Base-by-base conservation (phyloP, 129 eudicot genomes). In the Erigeron canadensis region DNA sequence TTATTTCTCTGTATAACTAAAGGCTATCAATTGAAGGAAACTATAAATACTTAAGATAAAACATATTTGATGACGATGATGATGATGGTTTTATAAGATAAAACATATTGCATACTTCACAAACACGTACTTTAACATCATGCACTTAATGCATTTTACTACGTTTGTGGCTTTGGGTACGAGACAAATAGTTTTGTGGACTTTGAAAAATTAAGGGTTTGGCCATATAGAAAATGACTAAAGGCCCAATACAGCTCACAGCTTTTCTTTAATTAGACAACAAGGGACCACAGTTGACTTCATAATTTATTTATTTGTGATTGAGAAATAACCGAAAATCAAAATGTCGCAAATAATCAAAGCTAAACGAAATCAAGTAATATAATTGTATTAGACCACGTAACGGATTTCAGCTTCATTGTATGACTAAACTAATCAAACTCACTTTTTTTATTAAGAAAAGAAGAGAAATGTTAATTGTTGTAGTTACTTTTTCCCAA, bases 261-360 rank as follows among this genome's bases (percentile, higher is more conserved):
- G 4, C 4, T 57, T 46, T 65, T 59, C 23, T 64, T 7, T 28
- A 44, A 21, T 74, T 21, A 9, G 41, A 1, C 2, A 7, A 12
- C 11, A 1, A 53, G 57, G 79, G 45, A 57, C 70, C 79, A 51
- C 54, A 21, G 58, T 55, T 75, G 79, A 75, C 79, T 65, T 54
- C 47, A 13, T 48, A 12, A 48, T 48, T 15, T 15, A 6, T 74
- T 74, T 19, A 3, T 37, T 11, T 34, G 37, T 15, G 19, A 22
- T 12, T 71, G 56, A 71, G 43, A 41, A 12, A 13, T 10, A 47
- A 61, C 16, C 5, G 6, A 47, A 47, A 67, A 47, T 8, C n/a
- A n/a, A 28, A 28, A 28, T 19, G 28, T 10, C 8, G 8, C 39
- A 54, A 53, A 55, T n/a, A 16, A 40, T 1, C 10, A 43, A 54